These are phyloP conservation scores for Phytophthora sojae DNA, from an alignment of 352 stramenopile genomes.

Conservation along the genomic window DNA sequence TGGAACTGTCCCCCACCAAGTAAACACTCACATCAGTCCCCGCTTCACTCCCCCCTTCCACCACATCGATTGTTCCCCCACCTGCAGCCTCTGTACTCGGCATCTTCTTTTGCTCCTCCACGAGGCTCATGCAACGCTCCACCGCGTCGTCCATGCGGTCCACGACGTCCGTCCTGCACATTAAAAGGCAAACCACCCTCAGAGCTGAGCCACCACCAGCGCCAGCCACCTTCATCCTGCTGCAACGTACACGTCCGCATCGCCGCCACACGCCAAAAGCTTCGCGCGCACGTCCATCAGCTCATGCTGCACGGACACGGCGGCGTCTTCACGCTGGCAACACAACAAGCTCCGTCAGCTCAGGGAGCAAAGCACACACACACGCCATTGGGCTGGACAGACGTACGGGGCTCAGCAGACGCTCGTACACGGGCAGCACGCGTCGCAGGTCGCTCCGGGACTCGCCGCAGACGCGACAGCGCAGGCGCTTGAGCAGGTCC, in stretches of 20 bases:
- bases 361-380: background rate
- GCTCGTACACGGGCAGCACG: conserved; percentile 53
- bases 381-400: background rate
- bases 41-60: background rate
- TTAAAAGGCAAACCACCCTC: background rate
- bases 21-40: background rate
- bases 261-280: conserved; percentile 19
- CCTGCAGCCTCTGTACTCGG: conserved; percentile 17
- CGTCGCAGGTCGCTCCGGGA: conserved; percentile 37
- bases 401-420: conserved; percentile 60
- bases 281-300: conserved; percentile 38
- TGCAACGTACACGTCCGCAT: conserved; percentile 33
- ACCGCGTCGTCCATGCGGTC: conserved; percentile 45
- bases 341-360: background rate
- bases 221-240: background rate
- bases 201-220: background rate
- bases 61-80: background rate
- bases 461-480: conserved; percentile 31
- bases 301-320: conserved; percentile 24
- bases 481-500: conserved; percentile 53
- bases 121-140: conserved; percentile 41
- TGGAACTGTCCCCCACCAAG: conserved; percentile 15
- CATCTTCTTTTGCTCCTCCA: conserved; percentile 14
- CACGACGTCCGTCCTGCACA: conserved; percentile 41
- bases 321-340: conserved; percentile 13